A percentile compares a stretch with the other conserved stretches of the same genome.
phyloP scores from a whole-genome alignment of 148 eudicot genomes.

The Rheum nobile region DNA sequence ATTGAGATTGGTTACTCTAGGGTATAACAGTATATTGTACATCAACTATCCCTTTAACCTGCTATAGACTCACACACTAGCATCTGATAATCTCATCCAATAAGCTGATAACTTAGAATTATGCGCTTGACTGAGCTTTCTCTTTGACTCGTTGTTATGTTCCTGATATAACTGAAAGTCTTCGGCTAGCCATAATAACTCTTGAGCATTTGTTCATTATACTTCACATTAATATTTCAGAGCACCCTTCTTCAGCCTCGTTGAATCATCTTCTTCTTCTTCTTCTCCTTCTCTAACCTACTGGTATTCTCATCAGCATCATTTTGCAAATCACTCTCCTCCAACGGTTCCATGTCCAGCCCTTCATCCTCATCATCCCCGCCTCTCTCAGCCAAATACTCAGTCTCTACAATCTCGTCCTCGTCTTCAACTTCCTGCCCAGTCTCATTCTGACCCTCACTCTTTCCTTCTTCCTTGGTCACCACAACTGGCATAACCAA shows the following conservation, averaged over 20 bases:
- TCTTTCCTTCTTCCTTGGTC: not conserved
- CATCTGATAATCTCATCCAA: not conserved
- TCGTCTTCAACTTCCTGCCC: not conserved
- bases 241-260: not conserved
- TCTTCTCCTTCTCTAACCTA: not conserved
- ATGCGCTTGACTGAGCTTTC: not conserved
- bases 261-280: not conserved
- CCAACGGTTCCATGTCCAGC: not conserved
- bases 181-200: no score
- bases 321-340: not conserved
- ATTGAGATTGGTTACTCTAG: not conserved
- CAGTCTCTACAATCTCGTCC: not conserved
- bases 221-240: not conserved
- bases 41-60: not conserved
- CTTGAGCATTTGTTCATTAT: not conserved
- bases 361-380: slow-evolving; percentile 3
- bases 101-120: not conserved
- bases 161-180: no score
- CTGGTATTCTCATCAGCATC: not conserved
- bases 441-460: not conserved
- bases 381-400: not conserved
- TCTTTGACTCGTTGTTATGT: not conserved
- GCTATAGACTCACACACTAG: not conserved
- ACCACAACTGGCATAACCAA: not conserved
- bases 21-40: not conserved